phyloP scores from a whole-genome alignment of 176 grass and related monocot genomes.

The Leersia perrieri region DNA sequence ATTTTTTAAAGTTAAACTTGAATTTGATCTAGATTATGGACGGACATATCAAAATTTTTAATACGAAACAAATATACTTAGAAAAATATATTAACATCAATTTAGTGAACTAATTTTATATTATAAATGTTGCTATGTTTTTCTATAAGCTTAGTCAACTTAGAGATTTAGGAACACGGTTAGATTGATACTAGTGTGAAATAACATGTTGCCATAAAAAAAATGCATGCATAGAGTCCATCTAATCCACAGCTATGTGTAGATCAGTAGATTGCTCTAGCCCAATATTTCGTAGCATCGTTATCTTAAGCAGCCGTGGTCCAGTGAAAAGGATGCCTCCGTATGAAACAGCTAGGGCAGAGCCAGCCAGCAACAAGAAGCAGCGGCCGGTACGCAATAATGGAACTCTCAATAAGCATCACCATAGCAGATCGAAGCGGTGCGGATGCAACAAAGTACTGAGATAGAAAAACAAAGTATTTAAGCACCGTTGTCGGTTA shows the following conservation, averaged over 20 bases:
- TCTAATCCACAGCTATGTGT: not conserved
- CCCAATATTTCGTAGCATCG: not conserved
- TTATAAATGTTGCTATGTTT: too few species aligned
- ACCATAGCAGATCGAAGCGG: not conserved
- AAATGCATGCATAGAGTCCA: not conserved
- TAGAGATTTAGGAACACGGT: too few species aligned
- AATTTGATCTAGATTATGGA: too few species aligned
- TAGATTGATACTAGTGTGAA: not conserved
- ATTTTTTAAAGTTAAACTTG: too few species aligned
- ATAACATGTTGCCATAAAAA: not conserved
- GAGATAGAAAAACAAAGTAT: not conserved
- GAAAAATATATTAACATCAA: too few species aligned
- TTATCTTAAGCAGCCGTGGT: not conserved
- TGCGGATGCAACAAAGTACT: not conserved
- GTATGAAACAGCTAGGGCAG: not conserved
- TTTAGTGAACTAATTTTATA: too few species aligned
- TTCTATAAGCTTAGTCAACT: too few species aligned
- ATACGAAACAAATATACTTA: too few species aligned
- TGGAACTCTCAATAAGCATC: not conserved
- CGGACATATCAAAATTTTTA: too few species aligned
- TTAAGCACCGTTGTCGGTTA: slow-evolving; percentile 8
- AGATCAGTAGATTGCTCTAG: slow-evolving; percentile 16
- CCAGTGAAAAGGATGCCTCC: slow-evolving; percentile 18
- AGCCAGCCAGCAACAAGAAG: not conserved
- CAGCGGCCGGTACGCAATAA: slow-evolving; percentile 13